phyloP scores from a whole-genome alignment of 116 monocot species.

The Trichopus zeylanicus region DNA sequence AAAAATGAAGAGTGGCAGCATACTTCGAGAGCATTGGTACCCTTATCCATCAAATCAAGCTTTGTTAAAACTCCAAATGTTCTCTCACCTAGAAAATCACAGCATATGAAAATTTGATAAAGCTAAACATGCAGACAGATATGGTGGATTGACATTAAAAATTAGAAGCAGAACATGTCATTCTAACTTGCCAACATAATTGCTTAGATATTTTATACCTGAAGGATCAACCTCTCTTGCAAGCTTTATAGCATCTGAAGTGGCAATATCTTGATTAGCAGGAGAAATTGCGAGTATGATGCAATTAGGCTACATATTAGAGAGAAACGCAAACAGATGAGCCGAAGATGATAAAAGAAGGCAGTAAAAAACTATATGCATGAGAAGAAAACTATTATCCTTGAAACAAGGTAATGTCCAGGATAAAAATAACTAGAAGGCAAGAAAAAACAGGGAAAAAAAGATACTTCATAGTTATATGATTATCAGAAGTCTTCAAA shows the following conservation, averaged over 20 bases:
- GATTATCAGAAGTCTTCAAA: too few relatives aligned
- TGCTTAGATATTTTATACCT: constrained; percentile 27
- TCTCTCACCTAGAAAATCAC: constrained; percentile 67
- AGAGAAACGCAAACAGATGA: not conserved
- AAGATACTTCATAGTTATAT: too few relatives aligned
- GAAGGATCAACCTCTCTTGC: constrained; percentile 92
- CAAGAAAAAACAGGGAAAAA: too few relatives aligned
- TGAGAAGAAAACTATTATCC: not conserved
- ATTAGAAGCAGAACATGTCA: not conserved
- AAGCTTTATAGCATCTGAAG: constrained; percentile 97
- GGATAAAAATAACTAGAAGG: too few relatives aligned
- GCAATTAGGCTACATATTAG: constrained; percentile 66
- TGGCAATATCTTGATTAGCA: constrained; percentile 98
- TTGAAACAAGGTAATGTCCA: too few relatives aligned
- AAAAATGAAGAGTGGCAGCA: constrained; percentile 2
- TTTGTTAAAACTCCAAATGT: constrained; percentile 98
- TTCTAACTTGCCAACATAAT: not conserved
- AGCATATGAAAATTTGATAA: not conserved
- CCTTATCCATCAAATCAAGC: constrained; percentile 99
- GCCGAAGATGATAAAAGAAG: not conserved
- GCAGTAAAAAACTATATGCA: not conserved
- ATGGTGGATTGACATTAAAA: not conserved
- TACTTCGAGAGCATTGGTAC: constrained; percentile 99
- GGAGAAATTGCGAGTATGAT: constrained; percentile 87
- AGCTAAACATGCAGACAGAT: not conserved